These are phyloP conservation scores for Fagopyrum homotropicum DNA, from an alignment of 148 eudicot species.

Conservation along the genomic window DNA sequence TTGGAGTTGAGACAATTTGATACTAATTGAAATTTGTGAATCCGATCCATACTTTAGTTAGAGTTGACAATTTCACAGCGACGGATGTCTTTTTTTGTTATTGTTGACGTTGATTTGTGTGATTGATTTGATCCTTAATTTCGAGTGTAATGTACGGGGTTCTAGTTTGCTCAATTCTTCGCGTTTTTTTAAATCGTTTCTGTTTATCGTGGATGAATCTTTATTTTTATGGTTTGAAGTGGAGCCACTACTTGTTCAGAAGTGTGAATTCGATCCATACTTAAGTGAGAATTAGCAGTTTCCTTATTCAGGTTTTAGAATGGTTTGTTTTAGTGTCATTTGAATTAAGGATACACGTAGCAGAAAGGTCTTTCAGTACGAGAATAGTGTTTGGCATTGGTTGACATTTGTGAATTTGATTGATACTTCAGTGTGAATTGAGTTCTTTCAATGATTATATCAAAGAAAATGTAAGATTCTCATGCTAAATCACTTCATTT, in stretches of 20 bases:
- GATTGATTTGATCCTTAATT: neutral
- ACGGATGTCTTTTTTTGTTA: neutral
- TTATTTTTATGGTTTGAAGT: no score
- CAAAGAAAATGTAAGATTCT: slow-evolving; percentile 63
- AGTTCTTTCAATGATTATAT: slow-evolving; percentile 61
- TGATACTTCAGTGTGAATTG: slow-evolving; percentile 33
- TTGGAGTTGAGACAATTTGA: neutral
- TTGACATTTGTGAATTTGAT: neutral
- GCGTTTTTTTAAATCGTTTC: no score
- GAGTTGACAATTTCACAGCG: neutral
- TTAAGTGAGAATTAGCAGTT: neutral
- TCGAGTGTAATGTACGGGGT: neutral
- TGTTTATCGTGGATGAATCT: no score
- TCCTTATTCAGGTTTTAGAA: neutral
- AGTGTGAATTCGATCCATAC: no score
- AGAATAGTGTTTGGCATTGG: neutral
- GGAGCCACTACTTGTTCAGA: no score
- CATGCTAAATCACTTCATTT: neutral
- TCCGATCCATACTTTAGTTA: neutral
- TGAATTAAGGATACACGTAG: neutral
- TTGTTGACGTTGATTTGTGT: neutral
- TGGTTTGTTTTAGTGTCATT: neutral
- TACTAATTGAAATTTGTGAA: neutral
- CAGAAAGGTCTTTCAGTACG: neutral
- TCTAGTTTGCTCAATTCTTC: no score